These are phyloP conservation scores for Tinospora cordifolia DNA, from an alignment of 164 flowering plant genomes.

Conservation along the genomic window DNA sequence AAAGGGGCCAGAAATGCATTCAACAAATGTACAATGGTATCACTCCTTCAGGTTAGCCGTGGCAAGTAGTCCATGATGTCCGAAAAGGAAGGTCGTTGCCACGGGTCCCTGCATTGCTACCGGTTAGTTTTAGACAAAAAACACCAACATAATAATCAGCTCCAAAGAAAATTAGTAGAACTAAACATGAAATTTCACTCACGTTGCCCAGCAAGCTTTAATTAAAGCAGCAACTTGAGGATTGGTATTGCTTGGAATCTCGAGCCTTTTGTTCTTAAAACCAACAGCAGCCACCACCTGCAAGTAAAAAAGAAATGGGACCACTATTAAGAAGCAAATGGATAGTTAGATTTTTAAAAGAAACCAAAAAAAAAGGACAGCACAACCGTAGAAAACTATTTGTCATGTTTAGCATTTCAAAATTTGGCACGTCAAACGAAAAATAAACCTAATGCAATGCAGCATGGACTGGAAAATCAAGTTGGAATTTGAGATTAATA, in stretches of 20 bases:
- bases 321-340: too few relatives aligned
- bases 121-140: neutral
- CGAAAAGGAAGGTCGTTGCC: conserved; percentile 80
- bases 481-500: neutral
- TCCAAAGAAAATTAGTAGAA: neutral
- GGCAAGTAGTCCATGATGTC: conserved; percentile 60
- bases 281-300: conserved; percentile 96
- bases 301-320: conserved; percentile 4
- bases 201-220: conserved; percentile 84
- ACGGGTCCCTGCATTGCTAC: conserved; percentile 62
- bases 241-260: conserved; percentile 64
- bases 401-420: too few relatives aligned
- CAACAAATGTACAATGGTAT: conserved; percentile 4
- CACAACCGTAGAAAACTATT: too few relatives aligned
- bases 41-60: conserved; percentile 28
- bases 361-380: too few relatives aligned
- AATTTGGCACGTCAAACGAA: neutral
- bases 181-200: conserved; percentile 18
- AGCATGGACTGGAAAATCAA: neutral
- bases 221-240: conserved; percentile 65
- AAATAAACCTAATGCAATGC: neutral
- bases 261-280: conserved; percentile 68
- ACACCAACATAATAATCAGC: neutral
- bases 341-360: too few relatives aligned
- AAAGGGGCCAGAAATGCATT: conserved; percentile 26